Evolutionary conservation across 2,329 filamentous ascomycete genomes (phyloP).

Genomic region (Epichloe sibirici): DNA sequence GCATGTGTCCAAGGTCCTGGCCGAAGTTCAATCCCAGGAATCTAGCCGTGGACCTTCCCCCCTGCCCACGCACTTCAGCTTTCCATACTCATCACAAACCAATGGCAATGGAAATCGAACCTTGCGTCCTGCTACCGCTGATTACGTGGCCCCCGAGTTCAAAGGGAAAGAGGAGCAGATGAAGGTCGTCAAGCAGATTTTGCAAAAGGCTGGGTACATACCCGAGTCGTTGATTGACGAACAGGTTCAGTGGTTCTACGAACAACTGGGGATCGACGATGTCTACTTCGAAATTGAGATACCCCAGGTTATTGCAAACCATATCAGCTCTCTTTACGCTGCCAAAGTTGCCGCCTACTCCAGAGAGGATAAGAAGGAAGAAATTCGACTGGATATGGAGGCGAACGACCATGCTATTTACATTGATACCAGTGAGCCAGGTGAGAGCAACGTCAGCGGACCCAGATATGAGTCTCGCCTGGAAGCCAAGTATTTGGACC

Average conservation of each 20-base stretch:
- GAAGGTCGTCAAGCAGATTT: conserved; percentile 69
- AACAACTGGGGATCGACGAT: conserved; percentile 93
- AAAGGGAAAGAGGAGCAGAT: conserved; percentile 88
- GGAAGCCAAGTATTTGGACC: conserved; percentile 89
- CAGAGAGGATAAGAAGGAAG: conserved; percentile 82
- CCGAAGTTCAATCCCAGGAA: conserved; percentile 27
- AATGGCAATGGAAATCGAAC: conserved; percentile 56
- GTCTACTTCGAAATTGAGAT: conserved; percentile 93
- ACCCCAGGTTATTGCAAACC: conserved; percentile 76
- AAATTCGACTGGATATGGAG: conserved; percentile 94
- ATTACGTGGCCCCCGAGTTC: conserved; percentile 91
- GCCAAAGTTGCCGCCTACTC: conserved; percentile 92
- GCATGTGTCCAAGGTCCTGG: conserved; percentile 29
- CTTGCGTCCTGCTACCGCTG: conserved; percentile 78
- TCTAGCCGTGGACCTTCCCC: conserved; percentile 62
- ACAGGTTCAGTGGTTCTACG: conserved; percentile 95
- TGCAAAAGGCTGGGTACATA: conserved; percentile 74
- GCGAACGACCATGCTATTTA: conserved; percentile 91
- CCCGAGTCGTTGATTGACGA: conserved; percentile 70
- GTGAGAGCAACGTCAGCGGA: conserved; percentile 60
- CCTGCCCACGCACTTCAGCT: conserved; percentile 78
- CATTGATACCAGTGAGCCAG: conserved; percentile 92
- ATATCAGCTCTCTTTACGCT: conserved; percentile 92
- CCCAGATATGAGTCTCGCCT: conserved; percentile 91
- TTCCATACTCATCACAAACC: conserved; percentile 43